phyloP scores from a whole-genome alignment of 2,329 filamentous ascomycete species.

The Xylariomycetidae sp. region DNA sequence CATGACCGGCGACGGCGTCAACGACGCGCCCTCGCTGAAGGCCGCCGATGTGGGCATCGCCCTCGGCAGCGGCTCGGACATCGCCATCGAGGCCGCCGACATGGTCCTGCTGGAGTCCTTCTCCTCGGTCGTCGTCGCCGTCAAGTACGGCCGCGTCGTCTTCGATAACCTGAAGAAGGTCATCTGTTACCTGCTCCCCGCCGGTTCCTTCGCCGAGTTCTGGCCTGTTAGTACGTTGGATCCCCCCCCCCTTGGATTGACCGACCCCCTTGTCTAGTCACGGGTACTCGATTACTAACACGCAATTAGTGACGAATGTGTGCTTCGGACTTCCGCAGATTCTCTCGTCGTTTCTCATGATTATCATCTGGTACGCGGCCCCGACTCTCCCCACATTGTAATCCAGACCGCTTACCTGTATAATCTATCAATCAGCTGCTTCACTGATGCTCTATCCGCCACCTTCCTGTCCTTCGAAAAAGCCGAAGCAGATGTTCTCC shows the following conservation, averaged over 20 bases:
- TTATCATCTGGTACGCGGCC: slow-evolving; percentile 50
- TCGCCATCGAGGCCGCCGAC: slow-evolving; percentile 75
- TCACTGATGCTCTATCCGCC: slow-evolving; percentile 71
- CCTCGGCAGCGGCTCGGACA: slow-evolving; percentile 74
- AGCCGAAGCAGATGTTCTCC: slow-evolving; percentile 70
- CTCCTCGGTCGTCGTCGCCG: slow-evolving; percentile 65
- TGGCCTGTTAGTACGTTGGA: slow-evolving; percentile 72
- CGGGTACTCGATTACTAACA: no score
- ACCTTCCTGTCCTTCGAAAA: slow-evolving; percentile 72
- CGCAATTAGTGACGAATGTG: slow-evolving; percentile 70
- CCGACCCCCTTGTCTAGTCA: no score
- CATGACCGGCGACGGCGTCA: slow-evolving; percentile 85
- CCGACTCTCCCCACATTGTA: no score
- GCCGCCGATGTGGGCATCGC: slow-evolving; percentile 81
- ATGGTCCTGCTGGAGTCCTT: slow-evolving; percentile 79
- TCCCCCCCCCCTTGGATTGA: no score
- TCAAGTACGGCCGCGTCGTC: slow-evolving; percentile 69
- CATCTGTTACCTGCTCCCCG: slow-evolving; percentile 68
- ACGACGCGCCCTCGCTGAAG: slow-evolving; percentile 76
- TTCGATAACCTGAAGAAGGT: slow-evolving; percentile 78
- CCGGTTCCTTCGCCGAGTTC: slow-evolving; percentile 71
- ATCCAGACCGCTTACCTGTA: no score
- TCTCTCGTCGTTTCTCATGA: slow-evolving; percentile 69
- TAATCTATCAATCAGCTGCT: slow-evolving; percentile 46
- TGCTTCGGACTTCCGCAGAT: slow-evolving; percentile 70